Percentiles rank a stretch among this genome's conserved stretches.
phyloP scores from a whole-genome alignment of 2,329 filamentous ascomycete species.

The Ploettnerulaceae sp. region DNA sequence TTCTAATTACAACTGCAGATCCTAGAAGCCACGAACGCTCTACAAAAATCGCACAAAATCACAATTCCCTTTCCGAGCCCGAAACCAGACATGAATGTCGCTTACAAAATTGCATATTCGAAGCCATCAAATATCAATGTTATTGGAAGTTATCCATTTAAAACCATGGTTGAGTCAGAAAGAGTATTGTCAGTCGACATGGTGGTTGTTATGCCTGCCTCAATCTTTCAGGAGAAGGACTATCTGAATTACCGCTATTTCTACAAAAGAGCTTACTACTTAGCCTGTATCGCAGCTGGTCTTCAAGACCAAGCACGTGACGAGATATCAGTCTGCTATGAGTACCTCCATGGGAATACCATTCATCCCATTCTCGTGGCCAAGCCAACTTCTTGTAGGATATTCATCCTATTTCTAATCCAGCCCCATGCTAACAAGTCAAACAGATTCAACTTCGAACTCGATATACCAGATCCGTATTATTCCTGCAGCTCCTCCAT shows the following conservation, averaged over 20 bases:
- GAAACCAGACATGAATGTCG: constrained; percentile 66
- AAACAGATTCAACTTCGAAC: constrained; percentile 33
- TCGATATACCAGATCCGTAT: constrained; percentile 63
- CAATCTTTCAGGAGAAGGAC: constrained; percentile 88
- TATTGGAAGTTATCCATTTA: constrained; percentile 79
- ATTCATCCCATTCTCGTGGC: constrained; percentile 65
- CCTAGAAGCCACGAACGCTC: constrained; percentile 58
- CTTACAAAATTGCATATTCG: constrained; percentile 76
- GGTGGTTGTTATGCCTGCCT: constrained; percentile 76
- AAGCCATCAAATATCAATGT: constrained; percentile 78
- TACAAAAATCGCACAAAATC: constrained; percentile 64
- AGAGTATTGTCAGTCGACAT: constrained; percentile 65
- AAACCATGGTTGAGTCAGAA: constrained; percentile 65
- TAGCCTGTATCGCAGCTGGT: constrained; percentile 72
- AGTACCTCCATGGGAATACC: constrained; percentile 65
- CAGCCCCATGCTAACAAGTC: constrained; percentile 16
- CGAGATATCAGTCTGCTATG: constrained; percentile 56
- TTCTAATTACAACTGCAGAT: constrained; percentile 45
- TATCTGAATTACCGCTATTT: constrained; percentile 91
- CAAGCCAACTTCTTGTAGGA: constrained; percentile 33
- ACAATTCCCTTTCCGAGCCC: constrained; percentile 83
- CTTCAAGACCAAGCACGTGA: constrained; percentile 55
- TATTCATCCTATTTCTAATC: neutral
- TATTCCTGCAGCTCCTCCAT: constrained; percentile 66
- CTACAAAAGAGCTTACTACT: constrained; percentile 87